Base-by-base conservation (phyloP, 495 filamentous ascomycete genomes). In the Trypethelium eluteriae region DNA sequence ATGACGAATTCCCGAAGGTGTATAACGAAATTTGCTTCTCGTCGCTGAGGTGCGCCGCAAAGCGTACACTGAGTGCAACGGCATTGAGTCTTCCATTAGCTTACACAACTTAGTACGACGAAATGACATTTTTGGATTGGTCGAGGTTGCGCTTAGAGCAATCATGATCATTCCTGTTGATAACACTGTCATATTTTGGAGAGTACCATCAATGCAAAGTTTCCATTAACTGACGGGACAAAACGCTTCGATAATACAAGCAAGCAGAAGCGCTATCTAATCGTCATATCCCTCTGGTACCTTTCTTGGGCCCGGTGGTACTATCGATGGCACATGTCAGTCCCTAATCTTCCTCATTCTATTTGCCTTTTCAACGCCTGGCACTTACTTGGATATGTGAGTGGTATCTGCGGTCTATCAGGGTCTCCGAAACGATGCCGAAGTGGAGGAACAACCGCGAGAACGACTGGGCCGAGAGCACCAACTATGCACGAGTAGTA, bases 361-460 rank as follows among this genome's bases (percentile, higher is more conserved):
- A 38, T 12, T 50, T 61, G 66, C 44, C 9, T 64, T 62, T 46
- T 14, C 5, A 25, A 25, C 35, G 32, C 47, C 18, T 35, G 41
- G 67, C 63, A 80, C 89, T 76, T 84, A 98, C 94, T 82, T 62
- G 94, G 94, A 82, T 97, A 98, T 72, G 91, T 93, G 77, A 90
- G 71, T 12, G 94, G 94, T 68, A 98, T 85, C 50, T 81, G 83
- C 72, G 86, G 77, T 36, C 86, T 81, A 50, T 86, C 81, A 70
- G 82, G 78, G 77, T 94, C 90, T 50, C 92, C 92, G 38, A 96
- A 77, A 16, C 73, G 76, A 39, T 78, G 80, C 69, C 91, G 80
- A 71, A 90, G 77, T 47, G 90, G 89, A 10, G 93, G 90, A 12
- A 88, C 86, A 34, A 78, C 78, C 44, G 88, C 67, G 32, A 96